phyloP scores from a whole-genome alignment of 495 filamentous ascomycete genomes.

The Aspergillus baeticus region DNA sequence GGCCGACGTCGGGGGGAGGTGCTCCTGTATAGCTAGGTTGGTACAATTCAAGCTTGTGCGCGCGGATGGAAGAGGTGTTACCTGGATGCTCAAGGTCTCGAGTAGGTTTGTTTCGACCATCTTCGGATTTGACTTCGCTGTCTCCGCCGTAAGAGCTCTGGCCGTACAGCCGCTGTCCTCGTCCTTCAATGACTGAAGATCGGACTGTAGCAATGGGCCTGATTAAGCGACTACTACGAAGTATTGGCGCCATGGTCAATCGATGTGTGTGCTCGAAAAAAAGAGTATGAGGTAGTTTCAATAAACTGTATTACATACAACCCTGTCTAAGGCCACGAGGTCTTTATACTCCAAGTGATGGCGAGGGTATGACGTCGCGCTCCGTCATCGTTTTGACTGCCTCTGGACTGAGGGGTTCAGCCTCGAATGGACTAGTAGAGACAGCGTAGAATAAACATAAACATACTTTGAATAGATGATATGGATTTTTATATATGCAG shows the following conservation, averaged over 20 bases:
- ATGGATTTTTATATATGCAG: too few species aligned
- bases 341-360: neutral
- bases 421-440: too few species aligned
- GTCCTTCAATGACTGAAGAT: neutral
- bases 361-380: neutral
- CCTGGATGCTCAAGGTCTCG: slow-evolving; percentile 31
- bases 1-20: slow-evolving; percentile 21
- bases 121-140: slow-evolving; percentile 14
- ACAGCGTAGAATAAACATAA: too few species aligned
- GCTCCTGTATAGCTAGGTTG: slow-evolving; percentile 11
- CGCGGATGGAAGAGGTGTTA: neutral
- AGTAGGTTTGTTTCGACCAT: slow-evolving; percentile 14
- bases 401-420: too few species aligned
- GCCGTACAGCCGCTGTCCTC: slow-evolving; percentile 16
- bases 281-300: neutral
- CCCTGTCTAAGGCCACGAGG: too few species aligned
- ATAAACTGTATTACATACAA: too few species aligned
- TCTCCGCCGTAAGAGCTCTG: slow-evolving; percentile 26
- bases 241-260: neutral
- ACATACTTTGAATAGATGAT: too few species aligned
- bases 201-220: neutral
- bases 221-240: neutral
- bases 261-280: neutral
- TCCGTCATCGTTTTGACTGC: neutral
- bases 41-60: neutral